Base-by-base conservation (phyloP, 371 early-diverging fungal genomes). In the Lichtheimia ramosa region DNA sequence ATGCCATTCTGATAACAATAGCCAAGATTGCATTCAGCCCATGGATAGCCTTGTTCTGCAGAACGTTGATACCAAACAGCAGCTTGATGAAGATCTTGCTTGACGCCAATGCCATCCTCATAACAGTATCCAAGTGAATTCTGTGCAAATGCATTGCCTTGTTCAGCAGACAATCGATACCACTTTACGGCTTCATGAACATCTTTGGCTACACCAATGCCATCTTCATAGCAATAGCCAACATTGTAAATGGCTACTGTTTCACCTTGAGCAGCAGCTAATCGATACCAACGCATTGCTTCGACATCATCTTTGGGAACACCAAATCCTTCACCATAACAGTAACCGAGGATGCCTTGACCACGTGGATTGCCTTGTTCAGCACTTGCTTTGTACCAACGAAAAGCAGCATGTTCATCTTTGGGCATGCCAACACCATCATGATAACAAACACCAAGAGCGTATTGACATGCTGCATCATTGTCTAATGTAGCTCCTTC, bases 1-100 rank as follows among this genome's bases (percentile, higher is more conserved):
- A 92, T 87, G 34, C 95, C 96, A 58, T 90, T 88, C 68, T 92
- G 91, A 50, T 87, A 84, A 63, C 92, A 93, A 58, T 87, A 91
- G 3, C 92, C 95, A 8, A 93, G 77, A 62, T 91, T 93, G 66
- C 87, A 92, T 66, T 88, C 75, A 18, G 83, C 86, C 65, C 79
- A 80, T 3, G 82, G 67, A 66, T 83, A 71, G 55, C 83, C 76
- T 69, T 81, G 65, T 58, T 80, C 85, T 54, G 74, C 95, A 75
- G 79, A 89, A 81, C 72, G 88, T 20, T 71, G 82, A 67, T 93
- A 91, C 82, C 90, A 89, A 61, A 82, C 25, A 16, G 73, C 70
- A 42, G 82, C 79, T 46, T 65, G 51, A 2, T 46, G 34, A 50
- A 69, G 62, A 51, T 83, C 74, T 61, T 81, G 75, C 42, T 69